phyloP scores from a whole-genome alignment of 768 basidiomycete species.

The Termitomyces sp. region DNA sequence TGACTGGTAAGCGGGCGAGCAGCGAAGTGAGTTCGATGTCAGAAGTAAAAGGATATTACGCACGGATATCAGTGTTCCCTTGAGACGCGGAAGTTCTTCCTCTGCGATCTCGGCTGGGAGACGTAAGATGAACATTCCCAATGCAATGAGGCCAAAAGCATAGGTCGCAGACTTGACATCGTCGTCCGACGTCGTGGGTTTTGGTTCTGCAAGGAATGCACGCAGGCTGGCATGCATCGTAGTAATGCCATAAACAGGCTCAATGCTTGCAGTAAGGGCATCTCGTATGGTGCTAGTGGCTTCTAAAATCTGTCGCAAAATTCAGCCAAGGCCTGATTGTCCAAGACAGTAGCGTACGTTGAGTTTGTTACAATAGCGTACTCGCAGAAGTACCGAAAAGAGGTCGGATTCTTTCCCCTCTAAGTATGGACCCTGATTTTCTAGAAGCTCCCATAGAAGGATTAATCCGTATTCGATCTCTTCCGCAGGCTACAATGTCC shows the following conservation, averaged over 20 bases:
- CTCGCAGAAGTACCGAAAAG: constrained; percentile 62
- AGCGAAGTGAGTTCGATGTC: background rate
- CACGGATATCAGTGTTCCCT: constrained; percentile 64
- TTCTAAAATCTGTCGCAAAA: constrained; percentile 59
- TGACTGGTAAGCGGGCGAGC: constrained; percentile 35
- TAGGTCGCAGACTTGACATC: constrained; percentile 62
- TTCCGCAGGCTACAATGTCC: constrained; percentile 45
- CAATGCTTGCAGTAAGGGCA: constrained; percentile 61
- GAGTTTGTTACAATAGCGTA: constrained; percentile 68
- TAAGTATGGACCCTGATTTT: constrained; percentile 63
- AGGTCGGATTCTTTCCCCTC: constrained; percentile 80
- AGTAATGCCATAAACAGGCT: constrained; percentile 81
- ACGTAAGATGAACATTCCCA: constrained; percentile 79
- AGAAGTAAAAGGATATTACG: constrained; percentile 19
- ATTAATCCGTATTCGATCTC: constrained; percentile 76
- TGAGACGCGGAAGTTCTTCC: constrained; percentile 79
- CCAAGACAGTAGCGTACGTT: constrained; percentile 43
- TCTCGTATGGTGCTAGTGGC: constrained; percentile 82
- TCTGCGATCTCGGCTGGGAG: constrained; percentile 82
- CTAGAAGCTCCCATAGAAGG: constrained; percentile 78
- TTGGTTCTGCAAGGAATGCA: constrained; percentile 52
- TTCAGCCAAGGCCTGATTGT: background rate
- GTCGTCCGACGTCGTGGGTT: constrained; percentile 35
- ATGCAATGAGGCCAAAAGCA: constrained; percentile 78
- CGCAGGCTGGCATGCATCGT: constrained; percentile 74